Evolutionary conservation across 257 asterid genomes (phyloP).

Genomic region (Eustoma russellianum): DNA sequence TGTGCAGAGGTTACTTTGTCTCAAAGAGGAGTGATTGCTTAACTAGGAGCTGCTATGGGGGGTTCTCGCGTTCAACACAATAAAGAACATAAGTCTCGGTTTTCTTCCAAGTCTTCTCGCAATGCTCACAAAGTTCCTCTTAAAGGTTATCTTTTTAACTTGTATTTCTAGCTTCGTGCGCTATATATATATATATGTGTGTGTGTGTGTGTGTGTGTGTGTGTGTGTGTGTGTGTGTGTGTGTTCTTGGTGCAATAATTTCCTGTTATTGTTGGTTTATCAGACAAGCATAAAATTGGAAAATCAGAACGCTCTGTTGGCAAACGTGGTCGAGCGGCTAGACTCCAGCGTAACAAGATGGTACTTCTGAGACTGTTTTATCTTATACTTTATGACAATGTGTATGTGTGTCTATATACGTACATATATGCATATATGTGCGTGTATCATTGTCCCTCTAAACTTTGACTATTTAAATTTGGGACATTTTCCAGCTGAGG

Average conservation of each 20-base stretch:
- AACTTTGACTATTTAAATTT: not conserved
- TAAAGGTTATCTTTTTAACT: conserved; percentile 33
- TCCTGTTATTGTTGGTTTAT: conserved; percentile 7
- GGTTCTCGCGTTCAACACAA: conserved; percentile 63
- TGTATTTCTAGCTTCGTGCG: not conserved
- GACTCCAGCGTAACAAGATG: conserved; percentile 77
- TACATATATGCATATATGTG: not conserved
- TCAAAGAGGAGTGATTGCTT: not conserved
- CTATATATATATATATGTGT: not conserved
- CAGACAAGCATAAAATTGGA: conserved; percentile 47
- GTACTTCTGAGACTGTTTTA: conserved; percentile 17
- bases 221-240: too few relatives aligned
- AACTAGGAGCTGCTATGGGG: conserved; percentile 35
- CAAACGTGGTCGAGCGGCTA: conserved; percentile 78
- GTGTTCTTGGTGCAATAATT: not conserved
- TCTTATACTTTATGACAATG: too few relatives aligned
- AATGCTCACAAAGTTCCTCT: conserved; percentile 68
- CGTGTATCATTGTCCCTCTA: not conserved
- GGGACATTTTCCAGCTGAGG: conserved; percentile 40
- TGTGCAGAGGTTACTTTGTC: conserved; percentile 11
- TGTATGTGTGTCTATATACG: not conserved
- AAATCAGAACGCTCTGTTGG: conserved; percentile 45
- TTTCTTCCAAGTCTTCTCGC: conserved; percentile 80
- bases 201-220: not conserved
- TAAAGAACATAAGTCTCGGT: conserved; percentile 73